A percentile compares a stretch with the other conserved stretches of the same genome.
Evolutionary conservation across 164 flowering plant species (phyloP).

Genomic region (Annona squamosa): DNA sequence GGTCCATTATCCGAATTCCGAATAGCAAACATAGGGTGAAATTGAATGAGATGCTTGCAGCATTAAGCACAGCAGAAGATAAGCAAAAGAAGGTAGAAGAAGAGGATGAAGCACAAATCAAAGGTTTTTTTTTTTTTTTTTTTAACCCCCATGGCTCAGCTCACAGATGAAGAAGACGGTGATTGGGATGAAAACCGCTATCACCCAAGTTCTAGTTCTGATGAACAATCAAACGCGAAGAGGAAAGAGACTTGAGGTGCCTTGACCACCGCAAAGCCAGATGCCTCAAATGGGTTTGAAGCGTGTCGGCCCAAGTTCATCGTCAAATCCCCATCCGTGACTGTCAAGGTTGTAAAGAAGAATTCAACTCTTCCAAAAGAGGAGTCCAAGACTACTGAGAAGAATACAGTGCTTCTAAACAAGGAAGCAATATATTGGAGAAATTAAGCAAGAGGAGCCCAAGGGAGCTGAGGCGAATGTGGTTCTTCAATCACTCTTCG

Average conservation of each 20-base stretch:
- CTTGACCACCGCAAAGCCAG: constrained; percentile 26
- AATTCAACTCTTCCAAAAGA: neutral
- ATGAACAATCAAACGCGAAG: constrained; percentile 31
- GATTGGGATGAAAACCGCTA: constrained; percentile 41
- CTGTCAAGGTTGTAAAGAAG: constrained; percentile 5
- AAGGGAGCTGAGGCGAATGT: neutral
- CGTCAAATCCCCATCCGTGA: constrained; percentile 5
- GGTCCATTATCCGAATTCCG: too few species aligned
- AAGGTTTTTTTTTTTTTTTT: constrained; percentile 33
- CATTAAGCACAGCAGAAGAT: constrained; percentile 48
- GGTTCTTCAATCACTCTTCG: constrained; percentile 9
- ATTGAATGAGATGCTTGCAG: constrained; percentile 81
- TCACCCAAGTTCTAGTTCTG: constrained; percentile 14
- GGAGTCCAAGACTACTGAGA: too few species aligned
- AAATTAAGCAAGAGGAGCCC: constrained; percentile 3
- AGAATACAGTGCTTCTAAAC: neutral
- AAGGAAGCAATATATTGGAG: neutral
- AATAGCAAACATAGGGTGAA: constrained; percentile 29
- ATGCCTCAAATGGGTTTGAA: neutral
- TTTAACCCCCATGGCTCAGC: constrained; percentile 34
- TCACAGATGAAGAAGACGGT: constrained; percentile 41
- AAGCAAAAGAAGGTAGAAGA: constrained; percentile 71
- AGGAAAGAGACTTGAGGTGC: constrained; percentile 31
- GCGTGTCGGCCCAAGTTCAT: constrained; percentile 1
- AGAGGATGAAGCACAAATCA: constrained; percentile 82